Evolutionary conservation across 148 eudicot genomes (phyloP), one percentile per base, ranked within the genome.

Genomic region (Vaccinium macrocarpon): DNA sequence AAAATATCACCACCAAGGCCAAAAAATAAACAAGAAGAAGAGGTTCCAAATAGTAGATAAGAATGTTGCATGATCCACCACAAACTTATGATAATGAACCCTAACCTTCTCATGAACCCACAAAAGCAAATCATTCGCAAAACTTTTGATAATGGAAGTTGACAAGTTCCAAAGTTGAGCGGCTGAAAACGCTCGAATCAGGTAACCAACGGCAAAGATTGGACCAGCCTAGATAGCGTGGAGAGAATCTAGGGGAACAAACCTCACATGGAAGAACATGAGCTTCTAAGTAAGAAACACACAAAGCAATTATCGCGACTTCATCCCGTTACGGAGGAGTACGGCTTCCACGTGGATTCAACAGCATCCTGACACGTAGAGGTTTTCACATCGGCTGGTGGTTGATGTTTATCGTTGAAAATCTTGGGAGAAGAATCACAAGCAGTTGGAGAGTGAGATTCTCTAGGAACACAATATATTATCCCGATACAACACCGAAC

Each of bases 211-310:
- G 59, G 57, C 76, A 2, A 8, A 82, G 48, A 81, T 66, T 55
- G 49, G 76, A 53, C 2, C 32, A 53, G 42, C 56, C 16, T 8
- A 8, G 38, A 9, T 55, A 32, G 21, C 15, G 11, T 59, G 62
- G 70, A 81, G 71, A 42, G 12, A 70, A 50, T 29, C 23, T 46
- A n/a, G 68, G 70, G 82, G 78, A 66, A 46, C 78, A 84, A 68
- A 64, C 56, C 51, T 84, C 86, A 84, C 86, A 84, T 84, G 86
- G 64, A 18, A 78, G 76, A 84, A 84, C 86, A 70, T 78, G 86
- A 49, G 35, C 51, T 49, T 49, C 51, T 49, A 49, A 49, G 6
- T 8, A 49, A 32, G 35, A 32, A 32, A 32, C 0, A 5, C 51
- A 49, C 8, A 49, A 49, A 6, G 35, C 51, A 21, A 59, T 21